A percentile compares a stretch with the other conserved stretches of the same genome.
These are phyloP conservation scores for Yarrowia sp. DNA, from an alignment of 805 yeast species.

Conservation along the genomic window DNA sequence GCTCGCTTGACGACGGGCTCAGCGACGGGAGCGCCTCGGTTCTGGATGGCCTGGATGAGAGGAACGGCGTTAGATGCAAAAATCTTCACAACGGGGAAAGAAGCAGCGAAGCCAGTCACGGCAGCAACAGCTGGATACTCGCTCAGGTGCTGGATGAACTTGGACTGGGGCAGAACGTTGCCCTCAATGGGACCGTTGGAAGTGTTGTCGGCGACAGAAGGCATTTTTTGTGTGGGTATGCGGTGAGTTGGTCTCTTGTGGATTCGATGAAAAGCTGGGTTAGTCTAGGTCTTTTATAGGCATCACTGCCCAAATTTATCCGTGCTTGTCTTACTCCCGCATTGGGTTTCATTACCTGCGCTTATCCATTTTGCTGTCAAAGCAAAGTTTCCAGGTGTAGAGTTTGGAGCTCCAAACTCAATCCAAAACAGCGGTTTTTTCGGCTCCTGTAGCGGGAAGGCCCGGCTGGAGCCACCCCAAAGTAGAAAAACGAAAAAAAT, in stretches of 20 bases:
- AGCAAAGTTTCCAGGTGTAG: slow-evolving; percentile 18
- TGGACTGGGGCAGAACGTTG: slow-evolving; percentile 36
- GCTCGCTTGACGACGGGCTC: slow-evolving; percentile 42
- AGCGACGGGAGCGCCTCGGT: slow-evolving; percentile 36
- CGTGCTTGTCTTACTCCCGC: slow-evolving; percentile 25
- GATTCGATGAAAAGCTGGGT: slow-evolving; percentile 20
- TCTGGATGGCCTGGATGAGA: slow-evolving; percentile 45
- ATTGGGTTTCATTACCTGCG: slow-evolving; percentile 27
- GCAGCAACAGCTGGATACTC: slow-evolving; percentile 58
- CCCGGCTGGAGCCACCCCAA: slow-evolving; percentile 24
- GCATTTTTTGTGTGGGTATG: slow-evolving; percentile 21
- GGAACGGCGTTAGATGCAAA: slow-evolving; percentile 64
- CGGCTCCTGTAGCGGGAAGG: slow-evolving; percentile 22
- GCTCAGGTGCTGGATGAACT: slow-evolving; percentile 51
- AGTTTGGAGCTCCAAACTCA: slow-evolving; percentile 6
- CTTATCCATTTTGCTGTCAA: slow-evolving; percentile 26
- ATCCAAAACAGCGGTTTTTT: slow-evolving; percentile 21
- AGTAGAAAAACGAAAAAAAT: background rate
- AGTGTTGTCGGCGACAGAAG: slow-evolving; percentile 27
- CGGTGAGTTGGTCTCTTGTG: slow-evolving; percentile 21
- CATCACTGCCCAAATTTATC: slow-evolving; percentile 23
- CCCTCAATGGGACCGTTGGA: slow-evolving; percentile 26
- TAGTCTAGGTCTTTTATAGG: slow-evolving; percentile 19
- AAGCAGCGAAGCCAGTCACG: slow-evolving; percentile 55
- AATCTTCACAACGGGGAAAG: slow-evolving; percentile 56